These are phyloP conservation scores for Coemansia furcata DNA, from an alignment of 192 early-diverging fungal species.

Conservation along the genomic window DNA sequence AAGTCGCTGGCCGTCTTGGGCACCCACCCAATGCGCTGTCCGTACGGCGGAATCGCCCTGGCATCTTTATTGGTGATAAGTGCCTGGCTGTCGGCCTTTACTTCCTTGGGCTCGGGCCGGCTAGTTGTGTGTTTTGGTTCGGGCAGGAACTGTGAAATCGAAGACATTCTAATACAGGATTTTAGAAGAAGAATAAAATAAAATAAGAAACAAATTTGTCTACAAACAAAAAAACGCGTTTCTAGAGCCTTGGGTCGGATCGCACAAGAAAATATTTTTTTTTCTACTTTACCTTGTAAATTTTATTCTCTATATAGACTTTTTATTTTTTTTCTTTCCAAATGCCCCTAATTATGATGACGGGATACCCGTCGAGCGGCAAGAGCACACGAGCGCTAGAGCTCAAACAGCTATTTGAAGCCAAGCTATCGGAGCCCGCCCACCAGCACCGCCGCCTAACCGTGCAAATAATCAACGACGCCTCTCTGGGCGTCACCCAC, in stretches of 20 bases:
- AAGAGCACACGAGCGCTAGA: constrained; percentile 81
- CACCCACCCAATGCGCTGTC: constrained; percentile 72
- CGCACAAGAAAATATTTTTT: not conserved
- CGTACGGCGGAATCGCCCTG: constrained; percentile 66
- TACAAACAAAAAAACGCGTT: not conserved
- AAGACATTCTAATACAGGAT: constrained; percentile 27
- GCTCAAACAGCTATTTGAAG: constrained; percentile 60
- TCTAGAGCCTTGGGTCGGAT: not conserved
- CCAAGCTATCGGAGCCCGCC: constrained; percentile 35
- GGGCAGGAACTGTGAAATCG: constrained; percentile 49
- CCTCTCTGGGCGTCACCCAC: constrained; percentile 60
- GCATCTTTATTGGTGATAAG: not conserved
- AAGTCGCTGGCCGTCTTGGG: constrained; percentile 83
- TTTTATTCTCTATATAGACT: not conserved
- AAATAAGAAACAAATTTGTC: not conserved
- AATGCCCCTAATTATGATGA: constrained; percentile 93
- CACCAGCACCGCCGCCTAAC: constrained; percentile 58
- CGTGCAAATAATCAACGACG: constrained; percentile 75
- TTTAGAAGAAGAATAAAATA: not conserved
- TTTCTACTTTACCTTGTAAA: not conserved
- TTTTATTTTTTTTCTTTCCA: not conserved
- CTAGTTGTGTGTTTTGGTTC: constrained; percentile 37
- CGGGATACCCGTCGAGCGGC: constrained; percentile 86
- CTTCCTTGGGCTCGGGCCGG: not conserved
- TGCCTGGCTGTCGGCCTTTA: not conserved